phyloP scores from a whole-genome alignment of 192 early-diverging fungal genomes.

The Chytriomyces sp. region DNA sequence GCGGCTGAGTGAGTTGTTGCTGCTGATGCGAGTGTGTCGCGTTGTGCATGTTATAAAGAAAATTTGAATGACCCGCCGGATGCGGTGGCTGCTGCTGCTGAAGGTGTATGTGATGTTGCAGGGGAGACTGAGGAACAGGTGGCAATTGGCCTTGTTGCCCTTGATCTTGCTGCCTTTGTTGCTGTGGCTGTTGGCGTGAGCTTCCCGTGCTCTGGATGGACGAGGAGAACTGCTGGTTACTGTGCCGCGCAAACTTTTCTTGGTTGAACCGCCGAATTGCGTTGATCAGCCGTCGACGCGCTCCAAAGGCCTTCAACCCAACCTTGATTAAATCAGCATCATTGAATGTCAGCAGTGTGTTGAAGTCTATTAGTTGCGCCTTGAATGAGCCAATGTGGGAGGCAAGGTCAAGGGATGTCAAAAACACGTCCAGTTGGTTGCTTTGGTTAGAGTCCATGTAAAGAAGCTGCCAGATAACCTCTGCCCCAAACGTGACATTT shows the following conservation, averaged over 20 bases:
- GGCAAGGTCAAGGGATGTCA: conserved; percentile 48
- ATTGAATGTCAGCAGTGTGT: conserved; percentile 48
- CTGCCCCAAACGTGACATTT: conserved; percentile 9
- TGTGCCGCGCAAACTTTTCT: background rate
- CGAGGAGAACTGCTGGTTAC: conserved; percentile 21
- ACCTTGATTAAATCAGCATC: conserved; percentile 57
- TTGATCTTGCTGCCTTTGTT: too few relatives aligned
- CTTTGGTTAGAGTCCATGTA: conserved; percentile 6
- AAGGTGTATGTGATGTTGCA: background rate
- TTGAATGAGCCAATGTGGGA: conserved; percentile 51
- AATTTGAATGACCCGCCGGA: background rate
- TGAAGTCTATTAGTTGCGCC: conserved; percentile 60
- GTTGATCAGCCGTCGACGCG: conserved; percentile 53
- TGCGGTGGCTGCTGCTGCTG: background rate
- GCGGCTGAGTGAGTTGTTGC: background rate
- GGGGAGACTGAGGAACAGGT: background rate
- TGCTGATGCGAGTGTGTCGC: too few relatives aligned
- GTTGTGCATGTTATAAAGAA: too few relatives aligned
- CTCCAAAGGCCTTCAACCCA: conserved; percentile 58
- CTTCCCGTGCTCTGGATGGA: background rate
- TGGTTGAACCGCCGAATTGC: conserved; percentile 51
- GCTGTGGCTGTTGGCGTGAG: background rate
- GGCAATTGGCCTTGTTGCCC: background rate
- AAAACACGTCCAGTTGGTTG: conserved; percentile 37
- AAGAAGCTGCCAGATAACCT: conserved; percentile 11